Conservation (phyloP, 2,329 filamentous ascomycete genomes). For the Sarocladium kiliense region DNA sequence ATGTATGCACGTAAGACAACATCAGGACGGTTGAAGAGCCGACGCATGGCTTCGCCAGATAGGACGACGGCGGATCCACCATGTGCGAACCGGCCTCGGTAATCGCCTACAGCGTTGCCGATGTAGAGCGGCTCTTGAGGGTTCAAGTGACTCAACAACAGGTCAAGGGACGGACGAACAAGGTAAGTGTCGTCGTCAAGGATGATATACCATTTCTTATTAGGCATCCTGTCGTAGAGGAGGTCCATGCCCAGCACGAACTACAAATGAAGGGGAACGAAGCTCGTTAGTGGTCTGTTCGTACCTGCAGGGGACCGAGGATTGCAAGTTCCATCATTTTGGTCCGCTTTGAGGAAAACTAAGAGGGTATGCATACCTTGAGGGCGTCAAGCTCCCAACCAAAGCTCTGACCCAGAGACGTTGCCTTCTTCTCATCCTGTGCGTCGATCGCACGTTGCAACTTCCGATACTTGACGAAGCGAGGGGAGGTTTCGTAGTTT, state of each 20-base stretch:
- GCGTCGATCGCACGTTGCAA: conserved; percentile 32
- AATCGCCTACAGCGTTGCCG: conserved; percentile 54
- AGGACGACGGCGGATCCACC: conserved; percentile 50
- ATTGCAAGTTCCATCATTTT: too few relatives aligned
- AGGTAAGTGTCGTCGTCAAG: conserved; percentile 55
- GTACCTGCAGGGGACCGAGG: too few relatives aligned
- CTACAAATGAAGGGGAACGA: conserved; percentile 22
- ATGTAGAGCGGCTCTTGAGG: conserved; percentile 42
- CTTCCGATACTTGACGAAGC: conserved; percentile 34
- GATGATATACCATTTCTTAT: conserved; percentile 55
- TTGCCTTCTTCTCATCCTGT: conserved; percentile 32
- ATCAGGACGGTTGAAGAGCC: conserved; percentile 36
- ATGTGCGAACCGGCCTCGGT: conserved; percentile 49
- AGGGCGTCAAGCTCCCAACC: conserved; percentile 47
- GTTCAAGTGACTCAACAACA: conserved; percentile 45
- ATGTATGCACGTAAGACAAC: conserved; percentile 39
- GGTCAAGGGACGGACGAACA: conserved; percentile 40
- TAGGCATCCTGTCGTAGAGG: conserved; percentile 42
- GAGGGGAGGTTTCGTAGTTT: conserved; percentile 22
- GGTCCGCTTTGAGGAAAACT: too few relatives aligned
- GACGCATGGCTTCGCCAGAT: conserved; percentile 44
- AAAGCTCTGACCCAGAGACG: conserved; percentile 29
- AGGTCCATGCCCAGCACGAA: conserved; percentile 51
- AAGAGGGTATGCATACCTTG: conserved; percentile 31
- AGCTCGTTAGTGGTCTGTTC: too few relatives aligned